Evolutionary conservation across 306 rosid species (phyloP), one percentile per base, ranked within the genome.

Genomic region (Inga oerstediana): DNA sequence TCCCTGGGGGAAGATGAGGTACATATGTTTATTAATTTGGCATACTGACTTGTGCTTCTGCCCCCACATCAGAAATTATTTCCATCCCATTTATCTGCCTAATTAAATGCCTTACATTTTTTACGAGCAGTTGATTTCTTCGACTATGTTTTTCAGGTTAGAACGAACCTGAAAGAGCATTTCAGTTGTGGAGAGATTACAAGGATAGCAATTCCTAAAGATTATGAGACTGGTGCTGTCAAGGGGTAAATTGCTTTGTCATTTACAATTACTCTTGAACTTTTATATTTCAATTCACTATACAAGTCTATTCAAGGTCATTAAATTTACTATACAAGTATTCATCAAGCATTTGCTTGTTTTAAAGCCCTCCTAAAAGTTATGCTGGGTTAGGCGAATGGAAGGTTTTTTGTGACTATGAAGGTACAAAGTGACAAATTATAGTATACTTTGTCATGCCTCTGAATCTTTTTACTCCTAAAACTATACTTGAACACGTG

Each of bases 131-230:
- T 45, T 16, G 22, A 39, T 72, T 12, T 6, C 15, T 17, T 3
- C 8, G 10, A 2, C 8, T 69, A 4, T 35, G 15, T 45, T 12
- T 34, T 67, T 22, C 91, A 97, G 99, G 54, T 91, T 11, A 88
- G 85, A 78, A 75, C 82, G 32, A 66, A 88, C n/a, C 75, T 97
- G 76, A 70, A 83, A 79, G 89, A 90, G 4, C 90, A 83, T 72
- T 97, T 97, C 67, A 81, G 81, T 54, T 94, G 97, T 77, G 99
- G 99, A 41, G 93, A 91, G n/a, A 80, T 92, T 66, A 77, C 89
- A 2, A 89, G 99, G 86, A 17, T 94, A 4, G 89, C 98, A 7
- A 51, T 96, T 41, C 98, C 99, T 0, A 92, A 84, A 79, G 98
- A 96, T 84, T 87, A 15, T 3, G 99, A 94, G 0, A 56, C 89